phyloP scores from a whole-genome alignment of 495 filamentous ascomycete species.

The Lasiosphaeria hispida region DNA sequence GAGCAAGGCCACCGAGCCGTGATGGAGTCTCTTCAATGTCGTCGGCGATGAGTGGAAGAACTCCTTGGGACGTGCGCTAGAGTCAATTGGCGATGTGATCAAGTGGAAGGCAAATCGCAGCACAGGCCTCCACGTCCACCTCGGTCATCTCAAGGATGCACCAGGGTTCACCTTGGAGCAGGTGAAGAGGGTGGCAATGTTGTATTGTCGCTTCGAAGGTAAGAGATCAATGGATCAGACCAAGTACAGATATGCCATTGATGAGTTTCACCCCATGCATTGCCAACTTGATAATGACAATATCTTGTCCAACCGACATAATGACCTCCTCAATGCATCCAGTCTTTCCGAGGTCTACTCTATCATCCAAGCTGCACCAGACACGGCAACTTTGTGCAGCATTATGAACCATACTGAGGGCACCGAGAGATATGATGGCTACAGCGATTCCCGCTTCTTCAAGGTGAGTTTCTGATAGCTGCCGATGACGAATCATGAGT shows the following conservation, averaged over 20 bases:
- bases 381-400: too few relatives aligned
- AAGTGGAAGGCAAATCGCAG: conserved; percentile 7
- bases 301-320: background rate
- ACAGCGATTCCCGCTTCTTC: too few relatives aligned
- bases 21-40: conserved; percentile 7
- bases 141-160: background rate
- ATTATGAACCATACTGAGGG: too few relatives aligned
- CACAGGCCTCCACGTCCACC: conserved; percentile 8
- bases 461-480: too few relatives aligned
- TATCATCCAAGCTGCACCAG: too few relatives aligned
- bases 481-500: too few relatives aligned
- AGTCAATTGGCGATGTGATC: background rate
- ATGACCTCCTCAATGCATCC: too few relatives aligned
- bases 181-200: conserved; percentile 3
- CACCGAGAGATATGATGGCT: too few relatives aligned
- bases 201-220: conserved; percentile 1
- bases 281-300: background rate
- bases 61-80: conserved; percentile 2
- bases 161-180: background rate
- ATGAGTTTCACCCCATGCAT: conserved; percentile 4
- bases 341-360: too few relatives aligned
- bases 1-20: too few relatives aligned
- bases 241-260: background rate
- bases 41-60: conserved; percentile 3
- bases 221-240: background rate